Evolutionary conservation across 2,329 filamentous ascomycete genomes (phyloP), one percentile per base, ranked within the genome.

Genomic region (Epichloe sp.): DNA sequence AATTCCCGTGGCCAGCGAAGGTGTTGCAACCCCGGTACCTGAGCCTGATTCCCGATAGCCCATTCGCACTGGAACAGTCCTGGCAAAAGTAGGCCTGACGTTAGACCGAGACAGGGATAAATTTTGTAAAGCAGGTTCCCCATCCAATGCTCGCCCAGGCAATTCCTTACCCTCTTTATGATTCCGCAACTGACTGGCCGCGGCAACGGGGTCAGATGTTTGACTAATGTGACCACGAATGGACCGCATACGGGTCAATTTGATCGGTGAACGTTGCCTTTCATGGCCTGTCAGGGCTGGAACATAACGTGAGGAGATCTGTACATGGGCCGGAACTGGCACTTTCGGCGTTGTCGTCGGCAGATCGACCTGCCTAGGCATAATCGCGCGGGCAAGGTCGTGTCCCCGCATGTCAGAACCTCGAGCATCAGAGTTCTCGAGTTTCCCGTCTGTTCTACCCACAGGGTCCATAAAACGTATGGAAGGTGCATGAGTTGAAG

Each of bases 401-500:
- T 31, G 23, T 12, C 19, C 31, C 46, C 21, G 14, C 10, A 45
- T 10, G 35, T 26, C 35, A 52, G n/a, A 8, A 15, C 42, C 48
- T 42, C 10, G n/a, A 17, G 23, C 12, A 31, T 5, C 31, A 15
- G 53, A 43, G 34, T 52, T 41, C 23, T 46, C 34, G 5, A 53
- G 52, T 31, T 62, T 57, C 47, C 65, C 63, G 43, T 66, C 59
- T 5, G 54, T 56, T 55, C 67, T 65, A 47, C 55, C 60, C 14
- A 67, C 54, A 14, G 64, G 55, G 15, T 62, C 58, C 57, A 67
- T 67, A 14, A 58, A 57, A 26, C 59, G 59, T 21, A 60, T 50
- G 10, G 59, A 54, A 21, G 63, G 40, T 2, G 60, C 57, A 34
- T 64, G 66, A 6, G 65, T 60, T 53, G 69, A 63, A 5, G 68